These are phyloP conservation scores for Tilletia indica DNA, from an alignment of 1,284 basidiomycete genomes.

Conservation along the genomic window DNA sequence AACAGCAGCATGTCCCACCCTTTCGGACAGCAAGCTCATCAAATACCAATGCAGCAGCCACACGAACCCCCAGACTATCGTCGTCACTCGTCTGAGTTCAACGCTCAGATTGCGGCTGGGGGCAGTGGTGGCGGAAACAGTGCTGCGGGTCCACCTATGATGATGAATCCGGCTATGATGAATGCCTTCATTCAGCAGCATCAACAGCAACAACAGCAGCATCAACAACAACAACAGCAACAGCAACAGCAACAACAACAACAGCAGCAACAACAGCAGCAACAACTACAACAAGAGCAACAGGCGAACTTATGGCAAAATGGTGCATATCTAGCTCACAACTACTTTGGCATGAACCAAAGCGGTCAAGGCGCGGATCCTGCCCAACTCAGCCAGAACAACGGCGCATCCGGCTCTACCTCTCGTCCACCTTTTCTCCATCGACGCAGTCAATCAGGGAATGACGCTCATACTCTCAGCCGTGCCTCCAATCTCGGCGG, in stretches of 20 bases:
- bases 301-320: background rate
- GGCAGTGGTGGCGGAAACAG: too few species aligned
- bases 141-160: background rate
- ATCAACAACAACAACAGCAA: constrained; percentile 5
- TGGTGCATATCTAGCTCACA: background rate
- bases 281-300: constrained; percentile 17
- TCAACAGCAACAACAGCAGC: constrained; percentile 1
- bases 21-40: background rate
- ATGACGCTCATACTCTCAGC: background rate
- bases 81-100: background rate
- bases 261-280: constrained; percentile 8
- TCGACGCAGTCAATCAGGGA: background rate
- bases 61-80: background rate
- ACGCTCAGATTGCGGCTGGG: background rate
- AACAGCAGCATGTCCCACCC: too few species aligned
- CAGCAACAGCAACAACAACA: constrained; percentile 11
- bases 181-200: background rate
- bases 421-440: background rate
- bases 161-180: constrained; percentile 4
- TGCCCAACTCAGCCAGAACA: background rate
- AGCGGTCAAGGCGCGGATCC: constrained; percentile 4
- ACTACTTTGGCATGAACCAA: background rate
- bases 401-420: background rate
- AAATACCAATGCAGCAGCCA: background rate
- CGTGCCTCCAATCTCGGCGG: background rate